phyloP scores from a whole-genome alignment of 148 eudicot species.

The Bassia scoparia region DNA sequence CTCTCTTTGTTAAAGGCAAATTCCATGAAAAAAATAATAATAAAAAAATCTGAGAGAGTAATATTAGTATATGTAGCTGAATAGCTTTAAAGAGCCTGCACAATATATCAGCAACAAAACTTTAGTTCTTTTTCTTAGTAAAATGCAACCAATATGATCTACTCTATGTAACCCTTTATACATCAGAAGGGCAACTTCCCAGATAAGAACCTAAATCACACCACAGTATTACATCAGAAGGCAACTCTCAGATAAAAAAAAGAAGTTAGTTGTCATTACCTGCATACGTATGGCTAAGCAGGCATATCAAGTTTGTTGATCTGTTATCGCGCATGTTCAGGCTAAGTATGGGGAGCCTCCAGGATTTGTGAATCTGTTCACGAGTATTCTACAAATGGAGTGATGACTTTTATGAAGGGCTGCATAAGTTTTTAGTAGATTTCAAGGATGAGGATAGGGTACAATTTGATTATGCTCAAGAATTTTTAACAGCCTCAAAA shows the following conservation, averaged over 20 bases:
- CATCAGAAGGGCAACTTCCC: background rate
- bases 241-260: background rate
- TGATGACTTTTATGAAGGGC: slow-evolving; percentile 40
- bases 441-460: slow-evolving; percentile 43
- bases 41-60: background rate
- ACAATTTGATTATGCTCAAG: slow-evolving; percentile 40
- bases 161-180: background rate
- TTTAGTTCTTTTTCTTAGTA: background rate
- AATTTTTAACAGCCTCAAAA: slow-evolving; percentile 42
- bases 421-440: slow-evolving; percentile 40
- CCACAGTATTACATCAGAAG: background rate
- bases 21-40: slow-evolving; percentile 8
- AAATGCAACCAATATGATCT: background rate
- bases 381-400: slow-evolving; percentile 46
- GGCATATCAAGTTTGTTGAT: slow-evolving; percentile 41
- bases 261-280: no score
- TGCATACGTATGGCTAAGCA: slow-evolving; percentile 44
- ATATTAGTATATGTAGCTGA: background rate
- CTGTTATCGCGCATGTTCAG: slow-evolving; percentile 46
- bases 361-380: slow-evolving; percentile 37
- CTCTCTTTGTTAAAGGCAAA: slow-evolving; percentile 21
- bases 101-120: slow-evolving; percentile 18
- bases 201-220: background rate
- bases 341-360: slow-evolving; percentile 43
- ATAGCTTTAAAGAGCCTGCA: slow-evolving; percentile 1